Conservation (phyloP, 352 stramenopile genomes). For the Thalassiosira livingstoniorum region DNA sequence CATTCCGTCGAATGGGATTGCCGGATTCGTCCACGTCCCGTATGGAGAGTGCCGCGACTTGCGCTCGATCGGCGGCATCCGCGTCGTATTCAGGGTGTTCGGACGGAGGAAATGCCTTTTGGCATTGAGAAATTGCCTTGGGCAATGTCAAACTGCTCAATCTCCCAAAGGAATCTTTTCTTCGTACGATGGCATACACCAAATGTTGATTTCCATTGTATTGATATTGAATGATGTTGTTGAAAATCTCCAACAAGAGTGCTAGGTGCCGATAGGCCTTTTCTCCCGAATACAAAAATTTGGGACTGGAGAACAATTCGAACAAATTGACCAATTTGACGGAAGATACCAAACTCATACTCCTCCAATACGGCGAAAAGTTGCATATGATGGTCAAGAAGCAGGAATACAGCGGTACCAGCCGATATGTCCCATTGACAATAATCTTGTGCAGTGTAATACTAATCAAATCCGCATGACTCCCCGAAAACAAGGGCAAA, state of each 20-base stretch:
- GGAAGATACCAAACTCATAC: conserved; percentile 92
- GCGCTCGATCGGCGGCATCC: conserved; percentile 53
- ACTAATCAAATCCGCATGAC: conserved; percentile 96
- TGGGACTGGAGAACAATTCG: conserved; percentile 95
- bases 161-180: conserved; percentile 95
- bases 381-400: conserved; percentile 99
- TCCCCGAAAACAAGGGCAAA: conserved; percentile 93
- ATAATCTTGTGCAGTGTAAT: conserved; percentile 98
- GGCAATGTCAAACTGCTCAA: conserved; percentile 90
- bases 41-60: conserved; percentile 56
- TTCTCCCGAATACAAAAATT: conserved; percentile 94
- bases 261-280: conserved; percentile 94
- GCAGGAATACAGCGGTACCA: conserved; percentile 97
- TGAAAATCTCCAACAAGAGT: conserved; percentile 97
- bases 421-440: conserved; percentile 95
- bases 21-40: conserved; percentile 61
- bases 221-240: conserved; percentile 99
- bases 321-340: conserved; percentile 97
- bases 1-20: conserved; percentile 60
- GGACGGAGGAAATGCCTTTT: conserved; percentile 79
- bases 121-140: conserved; percentile 78
- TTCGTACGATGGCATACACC: conserved; percentile 97
- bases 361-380: conserved; percentile 97
- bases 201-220: conserved; percentile 96
- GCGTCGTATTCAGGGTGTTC: conserved; percentile 71